Conservation (phyloP, 805 yeast genomes). For the Lachancea sp. region DNA sequence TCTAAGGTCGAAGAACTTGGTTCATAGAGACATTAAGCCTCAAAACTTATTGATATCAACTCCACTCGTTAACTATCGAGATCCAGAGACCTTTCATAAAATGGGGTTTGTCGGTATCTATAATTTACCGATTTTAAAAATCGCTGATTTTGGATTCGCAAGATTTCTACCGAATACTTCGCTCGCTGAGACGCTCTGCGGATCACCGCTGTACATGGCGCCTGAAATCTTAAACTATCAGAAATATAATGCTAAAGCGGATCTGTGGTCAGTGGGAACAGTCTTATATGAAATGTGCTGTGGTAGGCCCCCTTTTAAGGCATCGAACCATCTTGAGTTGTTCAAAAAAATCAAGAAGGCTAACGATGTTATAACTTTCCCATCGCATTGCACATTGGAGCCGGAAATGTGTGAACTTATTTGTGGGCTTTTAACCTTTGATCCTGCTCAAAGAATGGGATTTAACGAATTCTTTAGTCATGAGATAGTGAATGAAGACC, state of each 20-base stretch:
- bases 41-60: constrained; percentile 73
- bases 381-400: constrained; percentile 54
- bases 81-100: constrained; percentile 51
- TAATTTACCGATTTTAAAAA: constrained; percentile 84
- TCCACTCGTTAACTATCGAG: constrained; percentile 48
- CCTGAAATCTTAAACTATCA: constrained; percentile 93
- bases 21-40: constrained; percentile 90
- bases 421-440: constrained; percentile 67
- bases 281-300: constrained; percentile 92
- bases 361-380: constrained; percentile 73
- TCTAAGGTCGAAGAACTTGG: constrained; percentile 73
- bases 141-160: constrained; percentile 98
- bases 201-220: constrained; percentile 97
- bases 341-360: constrained; percentile 78
- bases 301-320: constrained; percentile 95
- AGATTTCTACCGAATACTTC: constrained; percentile 88
- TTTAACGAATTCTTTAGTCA: constrained; percentile 82
- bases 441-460: constrained; percentile 82
- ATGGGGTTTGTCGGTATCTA: constrained; percentile 67
- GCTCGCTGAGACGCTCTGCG: constrained; percentile 95
- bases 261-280: constrained; percentile 97
- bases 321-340: constrained; percentile 86
- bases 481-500: constrained; percentile 53
- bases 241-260: constrained; percentile 95
- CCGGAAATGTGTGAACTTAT: constrained; percentile 67